These are phyloP conservation scores for Cystobasidiopsis lactophilus DNA, from an alignment of 768 basidiomycete species.

Conservation along the genomic window DNA sequence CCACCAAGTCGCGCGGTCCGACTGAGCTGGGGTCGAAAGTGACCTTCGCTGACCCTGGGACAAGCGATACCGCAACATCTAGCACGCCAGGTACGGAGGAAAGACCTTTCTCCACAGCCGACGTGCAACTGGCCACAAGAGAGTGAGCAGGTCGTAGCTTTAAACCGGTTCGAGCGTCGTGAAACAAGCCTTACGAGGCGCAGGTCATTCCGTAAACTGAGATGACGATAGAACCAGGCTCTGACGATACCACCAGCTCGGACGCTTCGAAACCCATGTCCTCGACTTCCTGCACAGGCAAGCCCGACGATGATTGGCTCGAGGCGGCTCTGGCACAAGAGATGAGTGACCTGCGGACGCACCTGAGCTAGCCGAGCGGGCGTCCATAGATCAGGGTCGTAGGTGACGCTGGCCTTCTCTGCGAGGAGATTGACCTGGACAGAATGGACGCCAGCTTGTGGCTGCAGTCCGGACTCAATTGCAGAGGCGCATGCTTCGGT, in stretches of 20 bases:
- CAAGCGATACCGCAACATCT: constrained; percentile 49
- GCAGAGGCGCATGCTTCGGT: constrained; percentile 38
- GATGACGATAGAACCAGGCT: constrained; percentile 32
- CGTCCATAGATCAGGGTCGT: constrained; percentile 60
- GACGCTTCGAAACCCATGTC: constrained; percentile 83
- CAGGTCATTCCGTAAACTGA: constrained; percentile 73
- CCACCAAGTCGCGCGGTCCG: constrained; percentile 69
- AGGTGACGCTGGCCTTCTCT: constrained; percentile 77
- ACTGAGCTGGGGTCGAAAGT: constrained; percentile 50
- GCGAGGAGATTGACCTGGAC: constrained; percentile 92
- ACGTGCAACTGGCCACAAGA: neutral
- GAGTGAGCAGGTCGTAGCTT: neutral
- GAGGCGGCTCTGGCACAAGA: neutral
- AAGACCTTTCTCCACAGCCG: constrained; percentile 41
- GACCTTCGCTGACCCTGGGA: constrained; percentile 35
- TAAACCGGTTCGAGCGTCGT: neutral
- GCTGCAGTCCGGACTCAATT: constrained; percentile 61
- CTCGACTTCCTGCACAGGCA: constrained; percentile 47
- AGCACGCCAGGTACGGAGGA: constrained; percentile 48
- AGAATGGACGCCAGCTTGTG: constrained; percentile 69
- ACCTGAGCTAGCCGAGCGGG: constrained; percentile 56
- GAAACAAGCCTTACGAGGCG: constrained; percentile 1
- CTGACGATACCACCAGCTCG: constrained; percentile 36
- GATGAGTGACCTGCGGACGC: constrained; percentile 24
- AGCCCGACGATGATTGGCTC: neutral